Base-by-base conservation (phyloP, 139 green algal genomes). In the Mesostigma viride region DNA sequence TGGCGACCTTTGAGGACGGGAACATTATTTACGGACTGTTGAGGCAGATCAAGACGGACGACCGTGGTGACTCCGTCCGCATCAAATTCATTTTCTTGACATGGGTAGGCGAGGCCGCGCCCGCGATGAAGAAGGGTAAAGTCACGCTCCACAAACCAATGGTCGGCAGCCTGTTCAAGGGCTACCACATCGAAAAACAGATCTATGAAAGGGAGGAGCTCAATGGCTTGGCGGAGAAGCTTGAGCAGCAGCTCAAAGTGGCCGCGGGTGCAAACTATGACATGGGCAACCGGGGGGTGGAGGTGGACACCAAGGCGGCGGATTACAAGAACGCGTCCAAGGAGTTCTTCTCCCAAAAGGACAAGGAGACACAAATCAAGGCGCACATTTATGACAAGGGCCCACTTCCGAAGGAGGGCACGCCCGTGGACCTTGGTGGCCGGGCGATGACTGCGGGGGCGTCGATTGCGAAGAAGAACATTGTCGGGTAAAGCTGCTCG, bases 71-170 rank as follows among this genome's bases (percentile, higher is more conserved):
- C 65, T 68, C 48, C 20, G 72, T 72, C 24, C 62, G 70, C 35
- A 63, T 76, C 17, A 76, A 76, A 48, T 76, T 76, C 30, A 51
- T 76, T 8, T 76, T 62, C 34, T 32, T 76, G 47, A 76, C 70
- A 40, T 76, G 70, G 70, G 70, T 76, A n/a, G 70, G 70, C 17
- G 70, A 76, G 53, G 64, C 8, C 22, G 58, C 70, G 14, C 64
- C 70, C 24, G 46, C 70, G 24, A 48, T 76, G 26, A 76, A 76
- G 70, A 76, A 76, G 63, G 70, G 70, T 0, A 71, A 71, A 27
- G 70, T 71, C 17, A 65, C 51, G 8, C 20, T 67, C 3, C 62
- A 76, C 46, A 76, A 76, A 48, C n/a, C 46, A 24, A 8, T 36
- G 1, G 69, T 68, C 28, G 63, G 34, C 6, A 47, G 20, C 27